Evolutionary conservation across 352 stramenopile species (phyloP).

Genomic region (Globisporangium emineosum): DNA sequence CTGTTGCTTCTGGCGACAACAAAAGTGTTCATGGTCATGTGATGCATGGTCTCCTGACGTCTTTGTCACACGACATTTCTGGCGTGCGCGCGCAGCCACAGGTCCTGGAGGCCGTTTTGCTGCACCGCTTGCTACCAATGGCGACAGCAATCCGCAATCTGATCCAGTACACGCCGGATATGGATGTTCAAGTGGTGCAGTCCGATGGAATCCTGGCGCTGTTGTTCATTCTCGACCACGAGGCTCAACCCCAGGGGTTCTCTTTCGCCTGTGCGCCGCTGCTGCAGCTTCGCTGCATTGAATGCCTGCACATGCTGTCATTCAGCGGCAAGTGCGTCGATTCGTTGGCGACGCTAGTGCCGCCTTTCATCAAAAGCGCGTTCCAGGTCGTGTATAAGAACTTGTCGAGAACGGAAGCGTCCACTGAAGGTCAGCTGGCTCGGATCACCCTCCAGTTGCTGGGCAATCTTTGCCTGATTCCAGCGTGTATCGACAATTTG

Average conservation of each 20-base stretch:
- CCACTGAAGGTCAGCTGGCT: constrained; percentile 76
- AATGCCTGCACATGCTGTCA: constrained; percentile 85
- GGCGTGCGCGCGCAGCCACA: constrained; percentile 68
- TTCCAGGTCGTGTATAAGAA: constrained; percentile 87
- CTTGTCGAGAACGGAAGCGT: constrained; percentile 69
- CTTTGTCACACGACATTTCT: constrained; percentile 69
- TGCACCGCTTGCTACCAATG: constrained; percentile 72
- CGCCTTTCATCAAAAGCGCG: constrained; percentile 80
- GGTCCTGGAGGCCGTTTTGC: constrained; percentile 59
- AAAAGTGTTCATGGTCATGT: constrained; percentile 61
- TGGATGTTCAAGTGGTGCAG: constrained; percentile 80
- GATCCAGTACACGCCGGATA: constrained; percentile 79
- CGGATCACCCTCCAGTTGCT: constrained; percentile 79
- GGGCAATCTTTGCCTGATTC: constrained; percentile 82
- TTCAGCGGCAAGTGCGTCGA: constrained; percentile 84
- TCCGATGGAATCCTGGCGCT: constrained; percentile 70
- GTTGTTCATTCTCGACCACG: constrained; percentile 77
- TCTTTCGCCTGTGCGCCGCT: constrained; percentile 73
- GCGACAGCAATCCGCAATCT: constrained; percentile 78
- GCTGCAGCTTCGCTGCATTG: constrained; percentile 80
- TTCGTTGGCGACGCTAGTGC: constrained; percentile 64
- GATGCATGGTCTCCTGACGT: constrained; percentile 67
- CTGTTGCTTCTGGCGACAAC: constrained; percentile 32
- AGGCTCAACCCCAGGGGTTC: constrained; percentile 75
- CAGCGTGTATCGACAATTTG: constrained; percentile 83